Evolutionary conservation across 2,329 filamentous ascomycete genomes (phyloP).

Genomic region (Reticulascus tulasneorum): DNA sequence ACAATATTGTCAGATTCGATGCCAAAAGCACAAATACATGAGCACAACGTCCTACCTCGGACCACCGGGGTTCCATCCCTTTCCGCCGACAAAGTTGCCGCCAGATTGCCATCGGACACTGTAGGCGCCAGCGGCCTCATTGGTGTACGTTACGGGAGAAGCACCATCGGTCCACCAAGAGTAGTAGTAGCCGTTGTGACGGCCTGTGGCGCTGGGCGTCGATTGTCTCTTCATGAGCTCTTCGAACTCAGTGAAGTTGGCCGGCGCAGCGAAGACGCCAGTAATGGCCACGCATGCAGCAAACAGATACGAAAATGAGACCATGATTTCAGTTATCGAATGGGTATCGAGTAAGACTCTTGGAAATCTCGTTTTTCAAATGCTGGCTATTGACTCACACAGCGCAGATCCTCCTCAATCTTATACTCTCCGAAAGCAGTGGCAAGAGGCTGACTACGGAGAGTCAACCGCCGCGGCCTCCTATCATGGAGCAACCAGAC

Average conservation of each 20-base stretch:
- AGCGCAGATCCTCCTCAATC: too few relatives aligned
- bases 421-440: too few relatives aligned
- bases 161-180: constrained; percentile 40
- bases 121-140: constrained; percentile 39
- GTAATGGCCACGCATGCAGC: constrained; percentile 9
- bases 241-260: constrained; percentile 4
- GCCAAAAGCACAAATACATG: too few relatives aligned
- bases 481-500: too few relatives aligned
- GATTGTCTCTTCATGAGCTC: constrained; percentile 10
- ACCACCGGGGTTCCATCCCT: constrained; percentile 52
- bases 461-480: too few relatives aligned
- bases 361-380: too few relatives aligned
- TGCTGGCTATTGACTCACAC: too few relatives aligned
- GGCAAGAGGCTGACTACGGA: too few relatives aligned
- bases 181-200: constrained; percentile 38
- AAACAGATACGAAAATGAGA: constrained; percentile 10
- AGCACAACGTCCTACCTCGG: constrained; percentile 32
- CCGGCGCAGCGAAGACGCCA: constrained; percentile 9
- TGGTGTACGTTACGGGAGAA: constrained; percentile 37
- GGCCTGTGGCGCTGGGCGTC: constrained; percentile 21
- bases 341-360: too few relatives aligned
- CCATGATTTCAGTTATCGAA: too few relatives aligned
- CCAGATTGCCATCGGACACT: constrained; percentile 38
- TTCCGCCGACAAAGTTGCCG: constrained; percentile 54
- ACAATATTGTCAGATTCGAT: neutral